phyloP scores from a whole-genome alignment of 2,329 filamentous ascomycete genomes.

The Cladophialophora yegresii region DNA sequence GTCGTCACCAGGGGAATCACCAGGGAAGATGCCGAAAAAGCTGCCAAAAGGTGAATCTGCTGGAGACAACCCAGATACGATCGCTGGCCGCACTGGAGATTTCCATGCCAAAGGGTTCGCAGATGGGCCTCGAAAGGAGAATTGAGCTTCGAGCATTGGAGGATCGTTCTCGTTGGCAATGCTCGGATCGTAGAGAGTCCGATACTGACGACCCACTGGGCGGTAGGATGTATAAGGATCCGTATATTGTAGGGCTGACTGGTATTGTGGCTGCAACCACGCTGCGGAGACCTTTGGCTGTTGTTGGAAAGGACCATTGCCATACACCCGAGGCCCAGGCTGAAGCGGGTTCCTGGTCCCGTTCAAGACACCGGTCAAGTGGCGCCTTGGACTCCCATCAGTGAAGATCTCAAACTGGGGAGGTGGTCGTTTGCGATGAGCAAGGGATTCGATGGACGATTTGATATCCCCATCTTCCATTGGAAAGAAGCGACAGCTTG shows the following conservation, averaged over 20 bases:
- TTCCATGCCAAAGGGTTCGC: constrained; percentile 30
- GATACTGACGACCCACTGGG: constrained; percentile 19
- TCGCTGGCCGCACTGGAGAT: constrained; percentile 18
- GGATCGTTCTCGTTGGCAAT: constrained; percentile 30
- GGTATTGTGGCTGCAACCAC: constrained; percentile 34
- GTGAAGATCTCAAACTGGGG: constrained; percentile 44
- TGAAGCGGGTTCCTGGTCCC: constrained; percentile 23
- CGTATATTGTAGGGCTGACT: constrained; percentile 24
- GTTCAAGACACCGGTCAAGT: constrained; percentile 6
- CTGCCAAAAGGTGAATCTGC: constrained; percentile 28
- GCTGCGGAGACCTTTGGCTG: constrained; percentile 20
- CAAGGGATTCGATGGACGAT: constrained; percentile 39
- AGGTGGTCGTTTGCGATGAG: constrained; percentile 37
- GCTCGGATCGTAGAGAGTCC: constrained; percentile 22
- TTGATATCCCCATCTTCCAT: constrained; percentile 40
- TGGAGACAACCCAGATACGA: constrained; percentile 9
- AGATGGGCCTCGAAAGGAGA: constrained; percentile 5
- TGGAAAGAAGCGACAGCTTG: constrained; percentile 35
- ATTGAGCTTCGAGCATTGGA: constrained; percentile 9
- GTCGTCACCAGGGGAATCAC: constrained; percentile 21
- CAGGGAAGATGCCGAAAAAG: constrained; percentile 27
- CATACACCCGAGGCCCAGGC: constrained; percentile 16
- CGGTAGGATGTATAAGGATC: constrained; percentile 24
- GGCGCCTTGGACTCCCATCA: constrained; percentile 38
- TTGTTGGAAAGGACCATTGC: constrained; percentile 17